phyloP scores from a whole-genome alignment of 2,329 filamentous ascomycete species.

The Paecilomyces sp. region DNA sequence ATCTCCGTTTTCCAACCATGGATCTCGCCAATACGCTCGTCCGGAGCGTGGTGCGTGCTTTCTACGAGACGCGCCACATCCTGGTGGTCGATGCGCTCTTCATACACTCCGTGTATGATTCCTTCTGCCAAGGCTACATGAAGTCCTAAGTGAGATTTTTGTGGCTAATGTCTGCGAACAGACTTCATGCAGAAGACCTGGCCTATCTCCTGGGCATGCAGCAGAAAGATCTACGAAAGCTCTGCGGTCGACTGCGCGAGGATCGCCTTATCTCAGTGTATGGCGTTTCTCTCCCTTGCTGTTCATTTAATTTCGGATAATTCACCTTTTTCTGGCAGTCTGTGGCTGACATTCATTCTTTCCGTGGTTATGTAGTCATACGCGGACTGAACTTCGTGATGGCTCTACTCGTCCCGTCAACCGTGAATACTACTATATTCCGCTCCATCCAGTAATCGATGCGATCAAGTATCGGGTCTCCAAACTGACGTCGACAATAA shows the following conservation, averaged over 20 bases:
- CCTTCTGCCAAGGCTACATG: conserved; percentile 7
- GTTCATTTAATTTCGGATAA: conserved; percentile 1
- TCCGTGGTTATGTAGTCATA: conserved; percentile 45
- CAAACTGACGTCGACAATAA: conserved; percentile 79
- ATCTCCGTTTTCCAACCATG: conserved; percentile 33
- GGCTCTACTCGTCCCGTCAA: conserved; percentile 75
- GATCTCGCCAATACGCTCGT: conserved; percentile 71
- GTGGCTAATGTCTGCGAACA: conserved; percentile 23
- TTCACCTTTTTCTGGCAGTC: not conserved
- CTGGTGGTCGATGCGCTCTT: conserved; percentile 74
- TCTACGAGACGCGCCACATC: conserved; percentile 79
- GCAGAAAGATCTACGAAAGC: conserved; percentile 82
- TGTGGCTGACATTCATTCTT: conserved; percentile 1
- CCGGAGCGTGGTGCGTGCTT: conserved; percentile 76
- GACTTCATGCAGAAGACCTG: conserved; percentile 79
- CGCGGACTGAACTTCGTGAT: conserved; percentile 69
- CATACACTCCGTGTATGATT: conserved; percentile 60
- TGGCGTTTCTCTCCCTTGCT: conserved; percentile 18
- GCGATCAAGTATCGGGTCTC: conserved; percentile 93
- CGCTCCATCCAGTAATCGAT: conserved; percentile 89
- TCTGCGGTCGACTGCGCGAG: conserved; percentile 77
- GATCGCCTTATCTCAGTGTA: conserved; percentile 80
- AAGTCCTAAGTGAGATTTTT: conserved; percentile 7
- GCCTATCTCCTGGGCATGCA: conserved; percentile 83
- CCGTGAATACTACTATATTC: conserved; percentile 94